These are phyloP conservation scores for Aspergillus fructus DNA, from an alignment of 2,329 filamentous ascomycete genomes.

Conservation along the genomic window DNA sequence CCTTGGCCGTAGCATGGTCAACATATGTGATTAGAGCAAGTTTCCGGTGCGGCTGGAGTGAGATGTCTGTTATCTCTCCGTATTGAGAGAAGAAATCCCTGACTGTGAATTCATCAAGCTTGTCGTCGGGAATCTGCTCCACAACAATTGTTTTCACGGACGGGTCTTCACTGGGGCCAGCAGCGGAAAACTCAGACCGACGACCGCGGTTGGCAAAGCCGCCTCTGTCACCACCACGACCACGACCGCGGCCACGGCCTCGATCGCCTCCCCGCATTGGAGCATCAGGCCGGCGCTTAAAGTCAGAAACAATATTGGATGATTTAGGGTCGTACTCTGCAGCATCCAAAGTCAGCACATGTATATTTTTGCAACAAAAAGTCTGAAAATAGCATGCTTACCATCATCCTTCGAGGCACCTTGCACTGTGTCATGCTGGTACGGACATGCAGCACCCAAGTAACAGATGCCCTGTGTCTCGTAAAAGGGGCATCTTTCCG, in stretches of 20 bases:
- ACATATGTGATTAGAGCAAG: constrained; percentile 58
- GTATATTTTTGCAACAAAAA: not conserved
- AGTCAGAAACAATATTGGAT: constrained; percentile 42
- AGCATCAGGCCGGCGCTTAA: constrained; percentile 22
- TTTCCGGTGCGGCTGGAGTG: constrained; percentile 53
- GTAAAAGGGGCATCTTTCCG: constrained; percentile 56
- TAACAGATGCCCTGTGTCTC: constrained; percentile 60
- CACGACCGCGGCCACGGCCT: constrained; percentile 41
- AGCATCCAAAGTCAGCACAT: not conserved
- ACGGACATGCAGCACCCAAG: constrained; percentile 56
- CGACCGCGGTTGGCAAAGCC: constrained; percentile 39
- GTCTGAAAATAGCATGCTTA: constrained; percentile 16
- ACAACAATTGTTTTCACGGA: constrained; percentile 58
- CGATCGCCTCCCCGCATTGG: constrained; percentile 30
- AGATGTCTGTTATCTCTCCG: constrained; percentile 55
- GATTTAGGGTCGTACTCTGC: constrained; percentile 57
- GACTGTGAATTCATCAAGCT: constrained; percentile 54
- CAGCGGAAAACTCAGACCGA: constrained; percentile 55
- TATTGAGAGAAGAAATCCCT: constrained; percentile 60
- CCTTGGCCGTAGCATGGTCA: constrained; percentile 51
- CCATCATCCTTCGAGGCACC: constrained; percentile 40
- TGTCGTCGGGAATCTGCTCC: constrained; percentile 60
- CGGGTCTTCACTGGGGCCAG: constrained; percentile 53
- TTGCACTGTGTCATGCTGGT: constrained; percentile 53
- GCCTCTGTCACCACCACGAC: constrained; percentile 46